Evolutionary conservation across 2,329 filamentous ascomycete species (phyloP).

Genomic region (Penicillium olsonii): DNA sequence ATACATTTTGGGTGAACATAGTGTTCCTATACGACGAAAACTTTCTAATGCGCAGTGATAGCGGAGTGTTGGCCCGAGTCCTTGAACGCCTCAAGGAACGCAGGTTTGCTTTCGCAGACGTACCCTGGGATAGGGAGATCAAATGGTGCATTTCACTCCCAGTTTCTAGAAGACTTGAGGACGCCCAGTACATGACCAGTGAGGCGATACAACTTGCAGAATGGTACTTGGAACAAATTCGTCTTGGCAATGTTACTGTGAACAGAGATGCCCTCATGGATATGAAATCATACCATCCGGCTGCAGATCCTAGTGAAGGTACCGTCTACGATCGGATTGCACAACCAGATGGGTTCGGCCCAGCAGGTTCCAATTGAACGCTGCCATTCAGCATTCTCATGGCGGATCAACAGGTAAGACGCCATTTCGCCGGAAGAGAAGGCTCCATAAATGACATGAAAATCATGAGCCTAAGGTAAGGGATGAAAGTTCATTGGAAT

Average conservation of each 20-base stretch:
- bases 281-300: background rate
- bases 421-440: background rate
- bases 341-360: background rate
- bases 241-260: slow-evolving; percentile 4
- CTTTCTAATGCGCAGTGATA: slow-evolving; percentile 1
- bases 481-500: too few species aligned
- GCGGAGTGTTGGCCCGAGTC: slow-evolving; percentile 1
- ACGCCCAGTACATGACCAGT: background rate
- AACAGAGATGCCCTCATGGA: slow-evolving; percentile 3
- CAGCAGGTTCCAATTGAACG: background rate
- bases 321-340: slow-evolving; percentile 1
- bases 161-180: background rate
- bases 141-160: slow-evolving; percentile 7
- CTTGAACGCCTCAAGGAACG: background rate
- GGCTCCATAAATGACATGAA: background rate
- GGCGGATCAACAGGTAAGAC: background rate
- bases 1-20: slow-evolving; percentile 1
- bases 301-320: background rate
- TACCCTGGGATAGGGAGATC: background rate
- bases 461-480: background rate
- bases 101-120: background rate
- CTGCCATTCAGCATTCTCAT: background rate
- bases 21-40: background rate
- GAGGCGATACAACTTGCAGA: slow-evolving; percentile 1
- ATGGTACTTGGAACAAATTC: slow-evolving; percentile 3